These are phyloP conservation scores for Colletotrichum tabaci DNA, from an alignment of 2,329 filamentous ascomycete species.

Conservation along the genomic window DNA sequence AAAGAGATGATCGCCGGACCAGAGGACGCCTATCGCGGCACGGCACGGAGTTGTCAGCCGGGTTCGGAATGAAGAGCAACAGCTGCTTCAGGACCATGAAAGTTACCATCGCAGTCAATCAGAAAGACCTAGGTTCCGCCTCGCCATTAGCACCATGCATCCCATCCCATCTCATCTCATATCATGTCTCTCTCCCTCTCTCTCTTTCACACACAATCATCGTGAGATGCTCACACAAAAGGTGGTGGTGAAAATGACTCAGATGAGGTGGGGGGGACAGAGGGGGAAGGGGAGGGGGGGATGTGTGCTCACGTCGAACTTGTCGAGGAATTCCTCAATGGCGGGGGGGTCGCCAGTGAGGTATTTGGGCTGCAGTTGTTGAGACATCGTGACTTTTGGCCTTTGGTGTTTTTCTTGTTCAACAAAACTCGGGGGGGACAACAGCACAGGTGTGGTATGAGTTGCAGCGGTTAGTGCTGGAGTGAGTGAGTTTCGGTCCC, in stretches of 20 bases:
- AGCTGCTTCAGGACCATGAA: conserved; percentile 32
- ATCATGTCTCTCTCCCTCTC: no score
- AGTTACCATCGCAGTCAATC: conserved; percentile 94
- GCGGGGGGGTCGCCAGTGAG: conserved; percentile 84
- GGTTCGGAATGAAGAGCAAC: not conserved
- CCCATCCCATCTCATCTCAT: not conserved
- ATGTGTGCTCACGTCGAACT: conserved; percentile 85
- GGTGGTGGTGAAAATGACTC: conserved; percentile 29
- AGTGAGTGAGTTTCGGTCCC: conserved; percentile 1
- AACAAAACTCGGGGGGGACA: conserved; percentile 7
- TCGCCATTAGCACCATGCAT: conserved; percentile 42
- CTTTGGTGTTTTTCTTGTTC: conserved; percentile 21
- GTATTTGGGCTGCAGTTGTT: conserved; percentile 66
- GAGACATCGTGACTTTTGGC: conserved; percentile 48
- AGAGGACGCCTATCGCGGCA: conserved; percentile 81
- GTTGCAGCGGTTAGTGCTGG: conserved; percentile 24
- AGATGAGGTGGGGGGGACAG: conserved; percentile 21
- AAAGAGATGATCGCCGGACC: conserved; percentile 94
- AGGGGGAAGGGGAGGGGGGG: conserved; percentile 22
- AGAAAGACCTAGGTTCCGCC: conserved; percentile 73
- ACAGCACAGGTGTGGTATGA: conserved; percentile 5
- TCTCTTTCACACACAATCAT: not conserved
- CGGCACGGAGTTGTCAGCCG: conserved; percentile 10
- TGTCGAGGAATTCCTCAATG: conserved; percentile 87
- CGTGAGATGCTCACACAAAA: not conserved